Percentiles rank a stretch among this genome's conserved stretches.
These are phyloP conservation scores for Rhynchospora breviuscula DNA, from an alignment of 176 grass and related monocot species.

Conservation along the genomic window DNA sequence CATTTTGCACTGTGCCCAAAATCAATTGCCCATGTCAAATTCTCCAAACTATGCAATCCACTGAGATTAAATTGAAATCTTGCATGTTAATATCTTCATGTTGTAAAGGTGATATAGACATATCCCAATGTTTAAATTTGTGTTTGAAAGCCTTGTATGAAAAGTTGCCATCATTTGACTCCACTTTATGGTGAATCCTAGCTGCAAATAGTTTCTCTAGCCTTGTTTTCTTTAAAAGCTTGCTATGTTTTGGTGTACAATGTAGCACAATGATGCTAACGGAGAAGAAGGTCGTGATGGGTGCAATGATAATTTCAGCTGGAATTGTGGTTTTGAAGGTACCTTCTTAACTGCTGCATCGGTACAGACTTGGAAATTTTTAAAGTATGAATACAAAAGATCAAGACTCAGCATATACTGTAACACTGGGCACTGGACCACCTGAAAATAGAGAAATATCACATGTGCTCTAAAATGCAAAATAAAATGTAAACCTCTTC, in stretches of 20 bases:
- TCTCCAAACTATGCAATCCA: background rate
- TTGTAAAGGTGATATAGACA: background rate
- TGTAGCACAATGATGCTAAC: slow-evolving; percentile 93
- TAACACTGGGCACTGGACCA: background rate
- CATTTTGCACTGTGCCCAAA: background rate
- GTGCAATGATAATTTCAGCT: slow-evolving; percentile 87
- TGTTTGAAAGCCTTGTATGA: background rate
- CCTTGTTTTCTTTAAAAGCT: background rate
- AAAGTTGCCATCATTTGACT: background rate
- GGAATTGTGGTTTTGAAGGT: slow-evolving; percentile 99
- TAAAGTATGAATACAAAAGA: background rate
- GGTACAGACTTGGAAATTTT: background rate
- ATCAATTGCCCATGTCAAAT: background rate
- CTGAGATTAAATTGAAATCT: background rate
- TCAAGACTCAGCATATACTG: background rate
- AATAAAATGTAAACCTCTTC: background rate
- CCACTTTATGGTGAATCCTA: background rate
- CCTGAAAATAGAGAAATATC: slow-evolving; percentile 1
- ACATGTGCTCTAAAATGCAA: background rate
- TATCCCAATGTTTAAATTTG: background rate
- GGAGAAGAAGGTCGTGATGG: slow-evolving; percentile 84
- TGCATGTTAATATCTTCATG: background rate
- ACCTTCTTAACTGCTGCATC: slow-evolving; percentile 18
- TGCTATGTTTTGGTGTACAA: slow-evolving; percentile 24
- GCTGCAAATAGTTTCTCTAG: background rate